phyloP scores from a whole-genome alignment of 2,329 filamentous ascomycete genomes.

The Sporothrix brasiliensis region DNA sequence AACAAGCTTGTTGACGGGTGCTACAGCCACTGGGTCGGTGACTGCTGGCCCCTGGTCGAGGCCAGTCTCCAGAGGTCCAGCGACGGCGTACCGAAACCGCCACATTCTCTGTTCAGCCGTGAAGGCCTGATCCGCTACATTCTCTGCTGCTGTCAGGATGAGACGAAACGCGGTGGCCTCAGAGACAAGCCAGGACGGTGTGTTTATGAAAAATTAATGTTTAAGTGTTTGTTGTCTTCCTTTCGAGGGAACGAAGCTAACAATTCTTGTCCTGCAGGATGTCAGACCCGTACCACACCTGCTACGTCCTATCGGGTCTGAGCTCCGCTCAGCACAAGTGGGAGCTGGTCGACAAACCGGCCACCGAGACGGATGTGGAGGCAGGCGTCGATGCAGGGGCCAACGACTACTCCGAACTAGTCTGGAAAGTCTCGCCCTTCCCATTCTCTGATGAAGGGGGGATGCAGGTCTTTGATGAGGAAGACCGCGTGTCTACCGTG shows the following conservation, averaged over 20 bases:
- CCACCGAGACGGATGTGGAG: constrained; percentile 40
- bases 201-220: constrained; percentile 41
- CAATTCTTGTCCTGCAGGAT: constrained; percentile 50
- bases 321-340: constrained; percentile 77
- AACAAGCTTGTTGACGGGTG: constrained; percentile 98
- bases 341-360: constrained; percentile 45
- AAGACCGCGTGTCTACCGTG: constrained; percentile 68
- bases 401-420: constrained; percentile 15
- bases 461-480: constrained; percentile 68
- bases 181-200: constrained; percentile 92
- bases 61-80: constrained; percentile 61
- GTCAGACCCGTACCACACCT: constrained; percentile 89
- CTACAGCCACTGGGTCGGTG: constrained; percentile 97
- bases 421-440: constrained; percentile 54
- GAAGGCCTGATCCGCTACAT: constrained; percentile 89
- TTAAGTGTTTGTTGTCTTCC: constrained; percentile 23
- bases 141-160: constrained; percentile 81
- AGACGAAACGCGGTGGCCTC: constrained; percentile 71
- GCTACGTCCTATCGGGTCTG: constrained; percentile 85
- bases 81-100: constrained; percentile 40
- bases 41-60: constrained; percentile 90
- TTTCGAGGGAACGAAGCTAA: background rate
- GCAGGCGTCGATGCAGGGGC: constrained; percentile 35
- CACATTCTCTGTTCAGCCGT: constrained; percentile 70
- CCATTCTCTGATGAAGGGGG: constrained; percentile 54